Conservation (phyloP, 2,329 filamentous ascomycete genomes). For the Microdochium paspali region DNA sequence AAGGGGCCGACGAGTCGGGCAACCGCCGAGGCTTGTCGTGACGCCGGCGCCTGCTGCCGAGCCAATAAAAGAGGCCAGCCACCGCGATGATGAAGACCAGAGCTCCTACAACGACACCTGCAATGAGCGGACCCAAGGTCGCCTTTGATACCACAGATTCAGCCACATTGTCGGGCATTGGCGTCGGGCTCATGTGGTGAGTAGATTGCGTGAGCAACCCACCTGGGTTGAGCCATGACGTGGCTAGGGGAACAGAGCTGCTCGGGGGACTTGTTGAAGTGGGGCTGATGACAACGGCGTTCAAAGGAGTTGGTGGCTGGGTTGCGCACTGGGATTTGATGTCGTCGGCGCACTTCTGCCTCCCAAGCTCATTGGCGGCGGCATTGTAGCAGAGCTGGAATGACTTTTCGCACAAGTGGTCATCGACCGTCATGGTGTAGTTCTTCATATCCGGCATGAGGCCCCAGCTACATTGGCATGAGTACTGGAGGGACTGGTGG, state of each 20-base stretch:
- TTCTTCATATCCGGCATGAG: neutral
- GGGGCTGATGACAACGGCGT: neutral
- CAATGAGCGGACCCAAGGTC: neutral
- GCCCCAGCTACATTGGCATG: neutral
- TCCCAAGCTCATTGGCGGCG: neutral
- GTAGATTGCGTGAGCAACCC: no score
- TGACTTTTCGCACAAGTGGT: neutral
- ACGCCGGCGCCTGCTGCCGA: neutral
- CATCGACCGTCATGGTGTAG: neutral
- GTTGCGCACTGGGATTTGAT: neutral
- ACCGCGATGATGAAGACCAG: neutral
- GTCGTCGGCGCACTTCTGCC: neutral
- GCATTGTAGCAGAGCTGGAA: neutral
- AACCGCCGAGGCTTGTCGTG: neutral
- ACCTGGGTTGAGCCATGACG: no score
- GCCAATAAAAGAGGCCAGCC: neutral
- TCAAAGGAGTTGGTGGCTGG: neutral
- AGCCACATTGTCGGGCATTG: neutral
- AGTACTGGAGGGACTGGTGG: neutral
- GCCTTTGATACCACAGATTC: neutral
- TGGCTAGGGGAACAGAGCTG: no score
- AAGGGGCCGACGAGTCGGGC: neutral
- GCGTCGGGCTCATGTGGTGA: no score
- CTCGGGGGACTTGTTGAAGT: neutral
- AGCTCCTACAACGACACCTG: neutral